phyloP scores from a whole-genome alignment of 441 rosid genomes.

The Theobroma grandiflorum region DNA sequence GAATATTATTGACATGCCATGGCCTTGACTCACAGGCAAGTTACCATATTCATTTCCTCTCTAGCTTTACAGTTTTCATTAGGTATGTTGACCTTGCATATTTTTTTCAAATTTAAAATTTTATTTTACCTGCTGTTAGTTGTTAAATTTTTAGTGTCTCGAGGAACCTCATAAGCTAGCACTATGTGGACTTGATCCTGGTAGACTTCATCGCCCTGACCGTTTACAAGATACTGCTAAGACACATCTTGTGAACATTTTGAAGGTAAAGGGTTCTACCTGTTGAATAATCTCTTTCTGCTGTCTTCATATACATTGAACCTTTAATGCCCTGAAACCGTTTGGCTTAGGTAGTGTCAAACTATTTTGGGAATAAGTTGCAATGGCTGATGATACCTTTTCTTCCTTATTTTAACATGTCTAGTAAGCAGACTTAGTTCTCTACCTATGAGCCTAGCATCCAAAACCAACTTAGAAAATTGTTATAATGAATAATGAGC shows the following conservation, averaged over 20 bases:
- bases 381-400: neutral
- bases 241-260: constrained; percentile 59
- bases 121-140: neutral
- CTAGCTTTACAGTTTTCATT: constrained; percentile 27
- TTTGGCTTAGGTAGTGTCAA: too few species aligned
- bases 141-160: constrained; percentile 57
- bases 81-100: constrained; percentile 20
- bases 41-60: constrained; percentile 21
- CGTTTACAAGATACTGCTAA: constrained; percentile 78
- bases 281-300: neutral
- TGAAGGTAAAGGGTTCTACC: constrained; percentile 58
- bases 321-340: too few species aligned
- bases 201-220: constrained; percentile 74
- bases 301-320: too few species aligned
- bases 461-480: neutral
- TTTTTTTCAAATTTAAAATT: neutral
- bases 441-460: constrained; percentile 12
- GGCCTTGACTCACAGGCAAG: constrained; percentile 70
- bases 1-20: constrained; percentile 76
- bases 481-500: neutral
- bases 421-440: constrained; percentile 19
- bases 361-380: too few species aligned
- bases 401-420: constrained; percentile 8
- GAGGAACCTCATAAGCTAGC: constrained; percentile 77
- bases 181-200: constrained; percentile 84